A percentile compares a stretch with the other conserved stretches of the same genome.
These are phyloP conservation scores for Ophiostoma triangulosporum DNA, from an alignment of 2,329 filamentous ascomycete genomes.

Conservation along the genomic window DNA sequence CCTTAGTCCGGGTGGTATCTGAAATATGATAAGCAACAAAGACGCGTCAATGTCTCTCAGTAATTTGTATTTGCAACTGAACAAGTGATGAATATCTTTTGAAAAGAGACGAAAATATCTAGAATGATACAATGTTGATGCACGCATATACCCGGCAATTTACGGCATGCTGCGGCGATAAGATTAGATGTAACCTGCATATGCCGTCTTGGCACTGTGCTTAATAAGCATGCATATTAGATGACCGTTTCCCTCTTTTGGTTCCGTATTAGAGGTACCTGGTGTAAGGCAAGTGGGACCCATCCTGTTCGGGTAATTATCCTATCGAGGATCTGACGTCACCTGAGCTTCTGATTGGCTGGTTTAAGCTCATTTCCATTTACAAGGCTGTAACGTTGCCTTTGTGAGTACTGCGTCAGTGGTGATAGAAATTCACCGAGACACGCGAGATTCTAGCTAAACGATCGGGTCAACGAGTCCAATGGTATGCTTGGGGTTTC, in stretches of 20 bases:
- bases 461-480: no score
- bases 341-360: not conserved
- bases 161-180: not conserved
- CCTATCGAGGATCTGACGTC: not conserved
- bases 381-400: constrained; percentile 1
- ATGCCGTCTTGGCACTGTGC: not conserved
- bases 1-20: no score
- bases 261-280: not conserved
- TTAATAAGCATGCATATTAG: not conserved
- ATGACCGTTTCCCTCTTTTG: not conserved
- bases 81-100: no score
- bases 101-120: no score
- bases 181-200: not conserved
- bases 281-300: not conserved
- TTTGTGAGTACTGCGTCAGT: no score
- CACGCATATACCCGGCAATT: not conserved
- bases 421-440: no score
- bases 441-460: no score
- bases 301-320: not conserved
- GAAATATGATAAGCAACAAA: no score
- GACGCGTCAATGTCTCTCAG: no score
- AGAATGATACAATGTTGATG: no score
- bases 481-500: no score
- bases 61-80: no score
- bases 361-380: not conserved